Conservation (phyloP, 495 filamentous ascomycete genomes). For the Xylona heveae region DNA sequence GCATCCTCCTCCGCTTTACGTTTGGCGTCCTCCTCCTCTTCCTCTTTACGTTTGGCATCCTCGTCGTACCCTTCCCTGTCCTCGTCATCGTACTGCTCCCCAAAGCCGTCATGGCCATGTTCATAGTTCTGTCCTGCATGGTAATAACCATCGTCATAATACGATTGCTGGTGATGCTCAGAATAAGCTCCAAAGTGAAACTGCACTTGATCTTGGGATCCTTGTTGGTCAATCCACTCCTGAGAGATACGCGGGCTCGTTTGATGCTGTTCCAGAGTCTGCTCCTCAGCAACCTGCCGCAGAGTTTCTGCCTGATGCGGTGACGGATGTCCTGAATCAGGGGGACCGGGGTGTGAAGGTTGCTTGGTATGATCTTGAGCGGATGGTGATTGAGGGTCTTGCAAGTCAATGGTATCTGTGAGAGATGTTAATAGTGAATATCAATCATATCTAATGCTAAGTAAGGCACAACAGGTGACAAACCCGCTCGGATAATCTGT, state of each 20-base stretch:
- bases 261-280: conserved; percentile 43
- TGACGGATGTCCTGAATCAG: conserved; percentile 37
- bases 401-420: conserved; percentile 85
- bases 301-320: conserved; percentile 74
- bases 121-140: neutral
- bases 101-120: conserved; percentile 10
- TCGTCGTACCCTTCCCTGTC: conserved; percentile 24
- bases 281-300: conserved; percentile 47
- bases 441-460: neutral
- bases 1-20: conserved; percentile 56
- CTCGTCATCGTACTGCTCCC: conserved; percentile 28
- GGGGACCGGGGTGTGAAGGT: conserved; percentile 22
- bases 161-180: no score
- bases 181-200: no score
- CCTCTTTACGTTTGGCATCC: conserved; percentile 46
- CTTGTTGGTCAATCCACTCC: neutral
- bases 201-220: conserved; percentile 1
- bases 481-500: conserved; percentile 17
- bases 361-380: conserved; percentile 55
- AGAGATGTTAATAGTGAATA: no score
- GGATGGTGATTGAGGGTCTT: conserved; percentile 60
- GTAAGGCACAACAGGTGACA: conserved; percentile 2
- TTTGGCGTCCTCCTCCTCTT: conserved; percentile 53
- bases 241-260: conserved; percentile 24
- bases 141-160: neutral